Evolutionary conservation across 2,329 filamentous ascomycete genomes (phyloP), one percentile per base, ranked within the genome.

Genomic region (Botrytis galanthina): DNA sequence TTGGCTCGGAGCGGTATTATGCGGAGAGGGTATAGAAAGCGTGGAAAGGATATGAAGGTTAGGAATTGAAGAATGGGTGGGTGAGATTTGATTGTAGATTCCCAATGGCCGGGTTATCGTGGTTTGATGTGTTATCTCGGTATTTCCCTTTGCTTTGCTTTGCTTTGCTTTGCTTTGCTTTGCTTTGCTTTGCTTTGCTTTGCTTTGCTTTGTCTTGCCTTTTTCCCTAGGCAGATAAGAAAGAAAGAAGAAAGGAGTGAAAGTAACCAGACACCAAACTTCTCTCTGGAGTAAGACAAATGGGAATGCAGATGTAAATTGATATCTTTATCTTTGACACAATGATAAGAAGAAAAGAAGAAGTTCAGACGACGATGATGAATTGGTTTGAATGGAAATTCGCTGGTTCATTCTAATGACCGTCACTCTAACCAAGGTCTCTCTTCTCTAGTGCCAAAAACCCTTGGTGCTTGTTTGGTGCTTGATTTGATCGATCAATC

Each of bases 1-100:
- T 60, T 70, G 42, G 32, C 46, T 51, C 29, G 69, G 42, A 12
- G 44, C 37, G 54, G 32, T 63, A 9, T 35, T 69, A 20, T 63
- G 59, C 69, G 39, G 51, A 71, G 16, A 72, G 37, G 70, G 61
- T 46, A 39, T 64, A 35, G 35, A 46, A 22, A 22, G 32, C 9
- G 46, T 29, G 2, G 22, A 29, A n/a, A 29, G 22, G 60, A 42
- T 20, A n/a, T 44, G 20, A 39, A 42, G 44, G 32, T 37, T 54
- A 46, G 32, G 32, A 32, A 54, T 68, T 62, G 54, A 16, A 16
- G 68, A 29, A 48, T 29, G 42, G 16, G 63, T 5, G 32, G 22
- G 59, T 39, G 64, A 20, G 29, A 37, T 48, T 64, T 32, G 39
- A 26, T 32, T 66, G 62, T 29, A 22, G 16, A 29, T 54, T 39